Base-by-base conservation (phyloP, 345 rosid species). In the Citrus inodora region DNA sequence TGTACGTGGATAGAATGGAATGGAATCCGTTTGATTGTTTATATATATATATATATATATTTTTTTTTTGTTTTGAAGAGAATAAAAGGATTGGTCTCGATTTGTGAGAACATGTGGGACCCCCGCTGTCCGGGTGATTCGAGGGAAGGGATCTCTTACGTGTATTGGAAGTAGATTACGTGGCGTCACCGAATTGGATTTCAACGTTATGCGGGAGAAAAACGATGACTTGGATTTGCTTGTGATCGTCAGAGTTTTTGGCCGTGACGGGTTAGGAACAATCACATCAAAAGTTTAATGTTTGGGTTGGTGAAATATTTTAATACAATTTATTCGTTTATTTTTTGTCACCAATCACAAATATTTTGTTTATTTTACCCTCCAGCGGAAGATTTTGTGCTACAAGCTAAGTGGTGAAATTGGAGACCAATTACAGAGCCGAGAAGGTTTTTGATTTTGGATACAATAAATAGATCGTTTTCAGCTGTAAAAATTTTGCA, bases 61-160 rank as follows among this genome's bases (percentile, higher is more conserved):
- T 51, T 51, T 53, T 1, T 1, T 4, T 55, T 58, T 40, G 5
- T 67, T 58, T 58, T 5, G 40, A 7, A 62, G n/a, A 42, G 22
- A 3, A 28, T 19, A 46, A 32, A 51, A 65, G 13, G 80, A 77
- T 30, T 78, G 90, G 93, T 88, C 86, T 74, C 5, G 83, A 58
- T 71, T 68, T 75, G 70, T 62, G 88, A 80, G 84, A 87, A 89
- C 93, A 90, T n/a, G 19, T 19, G 70, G 95, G 92, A 76, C 87
- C 94, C 88, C 83, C 81, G 1, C 55, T 88, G 93, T 92, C 84
- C 51, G 59, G 79, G 60, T 58, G 81, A 78, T 74, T 85, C 24
- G 76, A 80, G 82, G 75, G 51, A 28, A 24, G 68, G 80, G 85
- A 79, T 85, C 68, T 90, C 91, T 88, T 86, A 84, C 91, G 88